Conservation (phyloP, 345 rosid species). For the Reutealis trisperma region DNA sequence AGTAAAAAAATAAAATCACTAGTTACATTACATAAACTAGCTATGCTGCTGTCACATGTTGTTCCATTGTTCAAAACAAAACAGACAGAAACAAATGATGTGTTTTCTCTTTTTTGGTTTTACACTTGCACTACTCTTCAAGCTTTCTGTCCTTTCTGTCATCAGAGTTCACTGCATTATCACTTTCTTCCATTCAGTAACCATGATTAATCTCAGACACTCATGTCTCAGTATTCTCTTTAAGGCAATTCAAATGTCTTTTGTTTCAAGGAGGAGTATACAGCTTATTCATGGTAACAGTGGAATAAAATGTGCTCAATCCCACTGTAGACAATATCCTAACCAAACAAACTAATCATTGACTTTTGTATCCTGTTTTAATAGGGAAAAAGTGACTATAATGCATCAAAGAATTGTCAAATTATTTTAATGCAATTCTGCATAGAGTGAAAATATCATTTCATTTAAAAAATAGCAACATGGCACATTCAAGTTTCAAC, state of each 20-base stretch:
- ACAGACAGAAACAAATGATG: neutral
- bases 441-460: neutral
- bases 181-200: neutral
- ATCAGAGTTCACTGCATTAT: neutral
- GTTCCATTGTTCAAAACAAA: constrained; percentile 1
- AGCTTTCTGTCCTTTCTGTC: neutral
- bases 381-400: neutral
- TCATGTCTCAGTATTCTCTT: neutral
- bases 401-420: neutral
- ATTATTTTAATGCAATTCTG: neutral
- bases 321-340: neutral
- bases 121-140: neutral
- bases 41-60: neutral
- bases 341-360: neutral
- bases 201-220: neutral
- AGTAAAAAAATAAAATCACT: constrained; percentile 21
- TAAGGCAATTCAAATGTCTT: neutral
- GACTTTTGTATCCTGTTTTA: neutral
- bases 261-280: neutral
- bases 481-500: neutral
- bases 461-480: constrained; percentile 1
- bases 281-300: neutral
- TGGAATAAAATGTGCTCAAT: neutral
- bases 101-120: neutral
- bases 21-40: constrained; percentile 14